A percentile compares a stretch with the other conserved stretches of the same genome.
Evolutionary conservation across 257 asterid species (phyloP).

Genomic region (Pogostemon cablin): DNA sequence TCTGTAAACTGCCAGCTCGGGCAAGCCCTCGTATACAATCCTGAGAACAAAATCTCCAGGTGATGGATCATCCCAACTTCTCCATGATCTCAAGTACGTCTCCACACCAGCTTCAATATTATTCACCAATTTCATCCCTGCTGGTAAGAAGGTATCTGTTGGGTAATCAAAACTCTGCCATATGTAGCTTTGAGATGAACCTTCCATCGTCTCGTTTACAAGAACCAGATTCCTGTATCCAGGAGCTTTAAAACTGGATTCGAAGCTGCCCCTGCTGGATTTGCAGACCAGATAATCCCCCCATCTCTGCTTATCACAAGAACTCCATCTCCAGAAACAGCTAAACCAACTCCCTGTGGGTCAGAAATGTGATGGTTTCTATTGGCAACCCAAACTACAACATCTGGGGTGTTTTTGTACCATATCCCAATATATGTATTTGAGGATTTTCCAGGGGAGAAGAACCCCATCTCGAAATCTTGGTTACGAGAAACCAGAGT

Average conservation of each 20-base stretch:
- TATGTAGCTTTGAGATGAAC: neutral
- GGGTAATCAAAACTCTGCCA: constrained; percentile 34
- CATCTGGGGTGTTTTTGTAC: constrained; percentile 35
- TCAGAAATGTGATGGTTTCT: constrained; percentile 28
- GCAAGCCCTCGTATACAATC: constrained; percentile 32
- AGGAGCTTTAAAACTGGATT: constrained; percentile 10
- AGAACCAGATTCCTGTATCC: constrained; percentile 30
- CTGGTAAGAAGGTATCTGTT: constrained; percentile 28
- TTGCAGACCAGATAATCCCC: constrained; percentile 31
- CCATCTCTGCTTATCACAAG: constrained; percentile 4
- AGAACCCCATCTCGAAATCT: neutral
- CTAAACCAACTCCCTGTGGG: constrained; percentile 14
- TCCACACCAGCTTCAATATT: neutral
- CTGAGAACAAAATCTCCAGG: constrained; percentile 34
- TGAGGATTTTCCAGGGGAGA: neutral
- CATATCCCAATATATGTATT: constrained; percentile 34
- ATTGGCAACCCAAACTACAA: constrained; percentile 42
- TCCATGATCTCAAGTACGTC: constrained; percentile 45
- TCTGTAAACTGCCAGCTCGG: constrained; percentile 27
- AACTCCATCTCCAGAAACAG: constrained; percentile 16
- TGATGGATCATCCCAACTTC: constrained; percentile 42
- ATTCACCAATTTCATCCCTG: constrained; percentile 30
- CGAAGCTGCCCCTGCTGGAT: constrained; percentile 5
- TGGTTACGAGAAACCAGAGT: neutral
- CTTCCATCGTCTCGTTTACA: neutral